A percentile compares a stretch with the other conserved stretches of the same genome.
Evolutionary conservation across 208 protist genomes (phyloP).

Genomic region (Tritrichomonas foetus): DNA sequence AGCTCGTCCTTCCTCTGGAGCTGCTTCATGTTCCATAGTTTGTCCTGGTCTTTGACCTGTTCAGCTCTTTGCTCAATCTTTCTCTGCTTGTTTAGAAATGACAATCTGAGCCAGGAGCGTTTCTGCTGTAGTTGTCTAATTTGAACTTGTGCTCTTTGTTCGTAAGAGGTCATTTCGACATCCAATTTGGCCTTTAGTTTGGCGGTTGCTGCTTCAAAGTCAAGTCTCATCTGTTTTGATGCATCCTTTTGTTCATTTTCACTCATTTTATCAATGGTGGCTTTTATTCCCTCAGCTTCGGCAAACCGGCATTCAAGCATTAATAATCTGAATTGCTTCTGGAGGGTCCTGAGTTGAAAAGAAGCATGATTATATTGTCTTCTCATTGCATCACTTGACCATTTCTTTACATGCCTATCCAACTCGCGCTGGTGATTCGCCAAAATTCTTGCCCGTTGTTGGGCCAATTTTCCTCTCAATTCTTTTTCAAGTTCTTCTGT

Average conservation of each 20-base stretch:
- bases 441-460: background rate
- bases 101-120: background rate
- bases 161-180: background rate
- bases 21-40: background rate
- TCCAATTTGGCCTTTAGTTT: too few relatives aligned
- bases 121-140: background rate
- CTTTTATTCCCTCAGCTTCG: background rate
- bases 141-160: background rate
- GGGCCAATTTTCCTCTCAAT: background rate
- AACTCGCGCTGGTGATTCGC: background rate
- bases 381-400: background rate
- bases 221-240: too few relatives aligned
- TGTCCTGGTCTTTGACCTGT: background rate
- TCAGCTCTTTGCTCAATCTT: background rate
- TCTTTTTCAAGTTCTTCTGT: background rate
- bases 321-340: background rate
- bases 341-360: background rate
- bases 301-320: background rate
- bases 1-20: background rate
- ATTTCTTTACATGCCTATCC: background rate
- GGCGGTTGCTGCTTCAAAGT: too few relatives aligned
- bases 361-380: background rate
- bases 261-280: too few relatives aligned
- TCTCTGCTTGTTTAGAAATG: background rate
- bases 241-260: too few relatives aligned